phyloP scores from a whole-genome alignment of 805 yeast species.

The Blastobotrys parvus region DNA sequence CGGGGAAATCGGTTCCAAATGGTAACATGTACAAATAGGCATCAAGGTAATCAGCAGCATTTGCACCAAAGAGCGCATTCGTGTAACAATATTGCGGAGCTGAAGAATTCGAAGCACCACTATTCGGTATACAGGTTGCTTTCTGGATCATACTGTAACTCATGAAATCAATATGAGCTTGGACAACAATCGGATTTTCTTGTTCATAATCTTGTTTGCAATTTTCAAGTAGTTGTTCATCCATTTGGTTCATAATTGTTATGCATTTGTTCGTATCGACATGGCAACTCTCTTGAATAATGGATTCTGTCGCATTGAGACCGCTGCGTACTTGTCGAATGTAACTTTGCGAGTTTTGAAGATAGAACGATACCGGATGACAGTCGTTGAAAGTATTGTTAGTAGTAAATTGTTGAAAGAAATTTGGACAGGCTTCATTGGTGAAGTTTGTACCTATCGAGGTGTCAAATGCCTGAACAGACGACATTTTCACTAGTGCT shows the following conservation, averaged over 20 bases:
- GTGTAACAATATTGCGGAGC: slow-evolving; percentile 23
- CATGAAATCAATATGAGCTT: slow-evolving; percentile 23
- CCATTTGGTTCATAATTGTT: slow-evolving; percentile 17
- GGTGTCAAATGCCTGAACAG: slow-evolving; percentile 25
- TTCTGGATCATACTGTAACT: slow-evolving; percentile 21
- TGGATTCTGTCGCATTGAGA: slow-evolving; percentile 19
- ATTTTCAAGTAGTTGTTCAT: slow-evolving; percentile 11
- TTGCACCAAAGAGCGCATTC: slow-evolving; percentile 18
- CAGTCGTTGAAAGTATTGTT: slow-evolving; percentile 21
- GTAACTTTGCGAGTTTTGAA: slow-evolving; percentile 24
- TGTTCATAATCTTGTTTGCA: slow-evolving; percentile 19
- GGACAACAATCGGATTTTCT: slow-evolving; percentile 22
- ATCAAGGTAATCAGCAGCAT: slow-evolving; percentile 14
- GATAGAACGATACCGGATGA: slow-evolving; percentile 25
- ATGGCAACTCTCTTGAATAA: slow-evolving; percentile 22
- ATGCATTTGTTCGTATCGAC: slow-evolving; percentile 19
- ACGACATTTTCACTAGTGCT: background rate
- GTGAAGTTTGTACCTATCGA: slow-evolving; percentile 24
- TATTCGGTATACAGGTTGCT: slow-evolving; percentile 22
- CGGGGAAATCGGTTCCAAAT: slow-evolving; percentile 22
- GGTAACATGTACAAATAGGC: slow-evolving; percentile 25
- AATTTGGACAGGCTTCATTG: slow-evolving; percentile 19
- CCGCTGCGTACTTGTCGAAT: slow-evolving; percentile 18
- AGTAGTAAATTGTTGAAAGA: slow-evolving; percentile 19
- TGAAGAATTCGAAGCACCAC: background rate